These are phyloP conservation scores for Sanghuangporus weigelae DNA, from an alignment of 1,284 basidiomycete genomes.

Conservation along the genomic window DNA sequence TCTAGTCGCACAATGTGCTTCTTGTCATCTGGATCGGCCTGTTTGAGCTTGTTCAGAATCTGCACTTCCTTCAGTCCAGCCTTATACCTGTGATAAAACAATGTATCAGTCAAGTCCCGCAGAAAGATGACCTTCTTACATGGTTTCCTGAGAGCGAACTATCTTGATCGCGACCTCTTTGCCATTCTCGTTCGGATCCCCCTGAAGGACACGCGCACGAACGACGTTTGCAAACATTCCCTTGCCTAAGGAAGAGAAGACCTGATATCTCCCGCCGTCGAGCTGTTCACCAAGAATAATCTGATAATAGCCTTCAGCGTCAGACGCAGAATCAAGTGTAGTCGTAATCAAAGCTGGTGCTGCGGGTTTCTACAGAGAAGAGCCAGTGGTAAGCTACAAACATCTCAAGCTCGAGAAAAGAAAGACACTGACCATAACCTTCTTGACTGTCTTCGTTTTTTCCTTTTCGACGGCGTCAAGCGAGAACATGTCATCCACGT, in stretches of 20 bases:
- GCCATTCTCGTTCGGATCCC: slow-evolving; percentile 56
- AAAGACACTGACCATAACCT: slow-evolving; percentile 40
- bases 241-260: slow-evolving; percentile 91
- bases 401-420: slow-evolving; percentile 4
- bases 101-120: neutral
- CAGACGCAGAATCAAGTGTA: slow-evolving; percentile 70
- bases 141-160: slow-evolving; percentile 92
- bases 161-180: slow-evolving; percentile 98
- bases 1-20: slow-evolving; percentile 92
- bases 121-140: slow-evolving; percentile 52
- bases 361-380: slow-evolving; percentile 38
- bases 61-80: slow-evolving; percentile 91
- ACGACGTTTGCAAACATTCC: slow-evolving; percentile 99
- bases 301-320: slow-evolving; percentile 94
- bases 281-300: slow-evolving; percentile 93
- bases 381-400: neutral
- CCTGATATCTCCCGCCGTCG: slow-evolving; percentile 91
- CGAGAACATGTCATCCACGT: slow-evolving; percentile 89
- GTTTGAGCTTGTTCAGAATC: slow-evolving; percentile 81
- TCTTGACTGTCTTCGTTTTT: slow-evolving; percentile 57
- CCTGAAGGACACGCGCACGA: slow-evolving; percentile 78
- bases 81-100: slow-evolving; percentile 64
- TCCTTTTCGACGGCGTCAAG: slow-evolving; percentile 51
- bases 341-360: slow-evolving; percentile 65
- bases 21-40: slow-evolving; percentile 93